Conservation (phyloP, 441 rosid species). For the Bruguiera hainesii region DNA sequence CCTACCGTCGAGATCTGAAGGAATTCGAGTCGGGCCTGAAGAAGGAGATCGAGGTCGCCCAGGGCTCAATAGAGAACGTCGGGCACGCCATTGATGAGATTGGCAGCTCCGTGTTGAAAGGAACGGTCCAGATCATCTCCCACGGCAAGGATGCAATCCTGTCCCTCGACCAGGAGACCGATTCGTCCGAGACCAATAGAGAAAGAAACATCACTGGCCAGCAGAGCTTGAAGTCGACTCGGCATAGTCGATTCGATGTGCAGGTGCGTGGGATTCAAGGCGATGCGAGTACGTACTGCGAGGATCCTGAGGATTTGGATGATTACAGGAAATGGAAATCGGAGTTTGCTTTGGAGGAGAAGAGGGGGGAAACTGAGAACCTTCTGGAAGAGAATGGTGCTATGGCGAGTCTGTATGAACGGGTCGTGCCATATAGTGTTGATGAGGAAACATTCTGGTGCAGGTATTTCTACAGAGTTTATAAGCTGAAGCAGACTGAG, state of each 20-base stretch:
- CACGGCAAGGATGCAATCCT: slow-evolving; percentile 82
- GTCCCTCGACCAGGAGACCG: slow-evolving; percentile 56
- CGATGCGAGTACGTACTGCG: slow-evolving; percentile 43
- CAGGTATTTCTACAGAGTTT: slow-evolving; percentile 59
- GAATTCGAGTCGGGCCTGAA: slow-evolving; percentile 83
- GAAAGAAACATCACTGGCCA: slow-evolving; percentile 5
- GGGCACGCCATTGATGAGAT: slow-evolving; percentile 69
- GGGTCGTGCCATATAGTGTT: slow-evolving; percentile 39
- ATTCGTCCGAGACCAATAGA: slow-evolving; percentile 21
- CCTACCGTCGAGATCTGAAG: slow-evolving; percentile 79
- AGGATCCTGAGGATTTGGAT: slow-evolving; percentile 53
- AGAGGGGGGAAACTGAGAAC: slow-evolving; percentile 32
- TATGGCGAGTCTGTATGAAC: slow-evolving; percentile 34
- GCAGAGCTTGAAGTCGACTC: slow-evolving; percentile 15
- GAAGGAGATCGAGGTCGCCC: slow-evolving; percentile 94
- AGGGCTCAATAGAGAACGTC: slow-evolving; percentile 72
- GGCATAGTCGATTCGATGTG: slow-evolving; percentile 53
- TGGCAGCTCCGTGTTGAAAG: slow-evolving; percentile 63
- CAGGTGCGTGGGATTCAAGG: slow-evolving; percentile 50
- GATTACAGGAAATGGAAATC: slow-evolving; percentile 57
- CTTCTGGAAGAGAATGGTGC: slow-evolving; percentile 37
- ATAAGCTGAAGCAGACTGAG: slow-evolving; percentile 60
- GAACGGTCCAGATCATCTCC: slow-evolving; percentile 81
- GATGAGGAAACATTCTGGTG: slow-evolving; percentile 63
- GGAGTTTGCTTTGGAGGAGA: slow-evolving; percentile 52